Evolutionary conservation across 139 green algal species (phyloP), one percentile per base, ranked within the genome.

Genomic region (Micromonas commoda): DNA sequence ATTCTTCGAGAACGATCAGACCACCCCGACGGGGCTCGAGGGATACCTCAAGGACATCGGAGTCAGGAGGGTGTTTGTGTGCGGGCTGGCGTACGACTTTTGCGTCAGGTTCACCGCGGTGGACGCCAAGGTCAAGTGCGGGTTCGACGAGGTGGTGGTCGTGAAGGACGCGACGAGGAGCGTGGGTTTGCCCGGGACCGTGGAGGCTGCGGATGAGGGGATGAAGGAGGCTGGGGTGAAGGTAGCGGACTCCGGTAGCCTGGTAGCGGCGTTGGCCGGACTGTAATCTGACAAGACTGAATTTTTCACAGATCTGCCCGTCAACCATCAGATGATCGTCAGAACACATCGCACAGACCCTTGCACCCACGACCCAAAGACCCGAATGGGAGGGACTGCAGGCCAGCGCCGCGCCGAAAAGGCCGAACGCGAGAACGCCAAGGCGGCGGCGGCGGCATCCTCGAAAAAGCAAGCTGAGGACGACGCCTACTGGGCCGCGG

Each of bases 1-100:
- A 34, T 79, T 79, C 52, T 31, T 28, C 19, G 73, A 79, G n/a
- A 79, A 79, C 33, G 73, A 79, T 63, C 64, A 61, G 28, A 1
- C 2, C 1, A 73, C 60, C 21, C 23, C 32, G 3, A 79, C 73
- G 32, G 73, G 73, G 26, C 52, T 79, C 34, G 21, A 19, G 13
- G 73, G 38, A 29, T 38, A 45, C 37, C 32, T 79, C 16, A 57
- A 71, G n/a, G 20, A 20, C 19, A 9, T 32, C 19, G 57, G 57
- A 4, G 33, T 73, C 20, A 32, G 16, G 33, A 23, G 34, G 9
- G 60, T 60, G 33, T 31, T 71, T 6, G 32, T 71, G 20, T 21
- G 61, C 37, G 73, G 73, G 3, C 34, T 79, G 9, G 73, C 73
- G 28, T 72, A 45, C 60, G 73, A 79, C 32, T 79, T 64, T 52